Conservation (phyloP, 495 filamentous ascomycete species). For the Haplographium delicatum region DNA sequence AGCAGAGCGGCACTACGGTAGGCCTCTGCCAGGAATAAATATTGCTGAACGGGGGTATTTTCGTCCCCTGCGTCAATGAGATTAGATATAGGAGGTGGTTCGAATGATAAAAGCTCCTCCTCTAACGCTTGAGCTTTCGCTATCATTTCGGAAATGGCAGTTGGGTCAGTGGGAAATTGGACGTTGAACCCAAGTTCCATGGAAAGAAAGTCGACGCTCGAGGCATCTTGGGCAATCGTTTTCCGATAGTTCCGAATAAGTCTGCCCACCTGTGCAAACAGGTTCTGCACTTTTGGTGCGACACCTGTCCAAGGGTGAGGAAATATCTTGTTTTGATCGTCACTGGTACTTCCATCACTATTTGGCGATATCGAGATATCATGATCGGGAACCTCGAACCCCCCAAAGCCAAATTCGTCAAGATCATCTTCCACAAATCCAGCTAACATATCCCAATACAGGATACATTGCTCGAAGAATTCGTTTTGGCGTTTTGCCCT, state of each 20-base stretch:
- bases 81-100: conserved; percentile 43
- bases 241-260: conserved; percentile 47
- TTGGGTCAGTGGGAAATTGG: conserved; percentile 34
- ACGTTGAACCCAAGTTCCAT: conserved; percentile 17
- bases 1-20: conserved; percentile 51
- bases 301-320: conserved; percentile 59
- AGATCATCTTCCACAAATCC: conserved; percentile 49
- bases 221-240: conserved; percentile 31
- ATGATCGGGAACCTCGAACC: background rate
- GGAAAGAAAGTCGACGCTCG: conserved; percentile 21
- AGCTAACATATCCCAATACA: conserved; percentile 59
- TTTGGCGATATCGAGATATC: background rate
- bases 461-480: conserved; percentile 53
- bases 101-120: conserved; percentile 43
- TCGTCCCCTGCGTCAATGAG: conserved; percentile 50
- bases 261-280: conserved; percentile 50
- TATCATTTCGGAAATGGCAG: conserved; percentile 38
- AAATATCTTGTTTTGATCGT: conserved; percentile 20
- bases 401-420: conserved; percentile 19
- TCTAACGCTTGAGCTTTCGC: conserved; percentile 43
- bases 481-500: conserved; percentile 41
- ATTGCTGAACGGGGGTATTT: conserved; percentile 51
- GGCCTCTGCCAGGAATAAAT: conserved; percentile 51
- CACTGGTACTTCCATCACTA: background rate
- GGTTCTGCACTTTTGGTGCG: conserved; percentile 46